Percentiles rank a stretch among this genome's conserved stretches.
Conservation (phyloP, 345 rosid species). For the Isatis tinctoria region DNA sequence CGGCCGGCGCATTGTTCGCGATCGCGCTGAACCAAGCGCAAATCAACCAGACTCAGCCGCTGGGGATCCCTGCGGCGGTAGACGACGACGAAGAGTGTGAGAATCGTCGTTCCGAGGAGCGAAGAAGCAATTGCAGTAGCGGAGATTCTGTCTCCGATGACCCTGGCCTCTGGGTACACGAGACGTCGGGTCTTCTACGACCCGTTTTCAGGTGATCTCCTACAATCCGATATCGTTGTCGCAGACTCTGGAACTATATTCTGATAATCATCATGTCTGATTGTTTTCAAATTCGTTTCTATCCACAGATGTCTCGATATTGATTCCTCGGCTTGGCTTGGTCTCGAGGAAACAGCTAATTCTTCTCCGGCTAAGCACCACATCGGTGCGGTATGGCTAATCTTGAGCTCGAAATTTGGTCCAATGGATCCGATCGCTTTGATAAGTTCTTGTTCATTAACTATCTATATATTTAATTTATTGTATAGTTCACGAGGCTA, state of each 20-base stretch:
- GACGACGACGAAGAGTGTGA: slow-evolving; percentile 21
- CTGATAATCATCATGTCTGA: too few species aligned
- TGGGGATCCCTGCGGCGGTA: slow-evolving; percentile 40
- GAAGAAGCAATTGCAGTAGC: slow-evolving; percentile 51
- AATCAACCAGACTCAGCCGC: slow-evolving; percentile 68
- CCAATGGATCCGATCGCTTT: background rate
- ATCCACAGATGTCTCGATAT: slow-evolving; percentile 62
- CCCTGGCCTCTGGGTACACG: slow-evolving; percentile 80
- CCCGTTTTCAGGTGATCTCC: slow-evolving; percentile 68
- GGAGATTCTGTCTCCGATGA: slow-evolving; percentile 78
- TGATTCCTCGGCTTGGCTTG: slow-evolving; percentile 71
- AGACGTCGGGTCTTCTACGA: slow-evolving; percentile 69
- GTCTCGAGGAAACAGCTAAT: slow-evolving; percentile 83
- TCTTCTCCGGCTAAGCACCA: slow-evolving; percentile 73
- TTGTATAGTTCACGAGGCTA: slow-evolving; percentile 65
- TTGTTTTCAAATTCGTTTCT: background rate
- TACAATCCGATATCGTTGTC: background rate
- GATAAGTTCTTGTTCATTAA: background rate
- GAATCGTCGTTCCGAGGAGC: slow-evolving; percentile 32
- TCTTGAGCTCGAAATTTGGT: background rate
- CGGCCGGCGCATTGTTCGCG: slow-evolving; percentile 72
- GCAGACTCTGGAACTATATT: background rate
- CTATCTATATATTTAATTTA: background rate
- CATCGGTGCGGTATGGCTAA: slow-evolving; percentile 71
- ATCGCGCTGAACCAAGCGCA: slow-evolving; percentile 87